A percentile compares a stretch with the other conserved stretches of the same genome.
These are phyloP conservation scores for Solanum lycopersicoides DNA, from an alignment of 257 asterid genomes.

Conservation along the genomic window DNA sequence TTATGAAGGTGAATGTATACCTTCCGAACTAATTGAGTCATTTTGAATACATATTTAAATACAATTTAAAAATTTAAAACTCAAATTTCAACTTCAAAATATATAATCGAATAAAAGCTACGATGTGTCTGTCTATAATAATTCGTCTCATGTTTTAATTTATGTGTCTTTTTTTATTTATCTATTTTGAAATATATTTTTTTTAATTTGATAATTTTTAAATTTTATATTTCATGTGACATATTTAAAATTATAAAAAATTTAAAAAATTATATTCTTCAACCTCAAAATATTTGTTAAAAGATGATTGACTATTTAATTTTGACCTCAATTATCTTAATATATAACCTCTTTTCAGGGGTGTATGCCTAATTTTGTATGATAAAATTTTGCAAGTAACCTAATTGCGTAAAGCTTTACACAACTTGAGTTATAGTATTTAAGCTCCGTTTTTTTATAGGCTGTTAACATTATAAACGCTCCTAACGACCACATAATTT, in stretches of 20 bases:
- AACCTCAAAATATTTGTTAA: not conserved
- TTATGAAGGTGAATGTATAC: too few relatives aligned
- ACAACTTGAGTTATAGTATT: not conserved
- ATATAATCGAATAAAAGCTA: not conserved
- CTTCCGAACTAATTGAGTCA: too few relatives aligned
- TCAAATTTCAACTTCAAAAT: too few relatives aligned
- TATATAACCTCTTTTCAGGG: not conserved
- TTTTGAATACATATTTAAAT: not conserved
- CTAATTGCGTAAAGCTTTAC: not conserved
- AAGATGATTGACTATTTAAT: not conserved
- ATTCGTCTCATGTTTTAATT: not conserved
- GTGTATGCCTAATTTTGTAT: not conserved
- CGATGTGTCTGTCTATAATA: too few relatives aligned
- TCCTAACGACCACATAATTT: not conserved
- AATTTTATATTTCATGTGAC: not conserved
- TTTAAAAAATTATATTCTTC: not conserved
- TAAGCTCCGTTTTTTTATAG: not conserved
- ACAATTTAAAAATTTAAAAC: too few relatives aligned
- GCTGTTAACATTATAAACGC: not conserved
- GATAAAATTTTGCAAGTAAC: not conserved
- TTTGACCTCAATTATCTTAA: not conserved
- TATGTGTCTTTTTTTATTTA: not conserved
- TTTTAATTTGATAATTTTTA: too few relatives aligned
- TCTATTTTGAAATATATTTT: too few relatives aligned
- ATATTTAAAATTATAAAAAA: not conserved